These are phyloP conservation scores for Lactarius hatsudake DNA, from an alignment of 768 basidiomycete species.

Conservation along the genomic window DNA sequence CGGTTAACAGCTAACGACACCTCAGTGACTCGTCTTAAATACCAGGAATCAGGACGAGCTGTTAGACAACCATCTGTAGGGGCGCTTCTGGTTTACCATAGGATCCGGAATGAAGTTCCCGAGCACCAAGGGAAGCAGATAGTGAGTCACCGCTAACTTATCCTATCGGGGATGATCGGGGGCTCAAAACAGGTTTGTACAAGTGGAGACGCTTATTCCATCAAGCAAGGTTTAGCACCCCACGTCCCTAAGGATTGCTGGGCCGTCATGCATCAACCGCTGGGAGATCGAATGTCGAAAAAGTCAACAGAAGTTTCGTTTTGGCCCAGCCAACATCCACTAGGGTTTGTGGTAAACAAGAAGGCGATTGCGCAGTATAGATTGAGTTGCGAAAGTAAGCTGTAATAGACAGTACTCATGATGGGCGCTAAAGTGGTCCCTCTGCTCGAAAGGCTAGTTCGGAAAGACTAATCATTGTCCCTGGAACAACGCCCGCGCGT, in stretches of 20 bases:
- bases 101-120: background rate
- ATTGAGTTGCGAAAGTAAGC: background rate
- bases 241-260: background rate
- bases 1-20: background rate
- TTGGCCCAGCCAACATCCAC: background rate
- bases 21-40: slow-evolving; percentile 1
- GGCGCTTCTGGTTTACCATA: background rate
- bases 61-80: background rate
- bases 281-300: background rate
- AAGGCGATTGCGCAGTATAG: background rate
- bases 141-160: background rate
- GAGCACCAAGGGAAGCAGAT: background rate
- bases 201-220: background rate
- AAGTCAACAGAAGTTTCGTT: background rate
- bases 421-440: too few relatives aligned
- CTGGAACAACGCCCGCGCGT: background rate
- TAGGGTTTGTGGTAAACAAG: background rate
- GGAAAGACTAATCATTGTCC: background rate
- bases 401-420: too few relatives aligned
- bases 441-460: background rate
- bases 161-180: background rate
- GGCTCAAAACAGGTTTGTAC: background rate
- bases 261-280: background rate
- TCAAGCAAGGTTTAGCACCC: background rate
- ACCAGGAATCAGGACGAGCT: background rate